A percentile compares a stretch with the other conserved stretches of the same genome.
These are phyloP conservation scores for Kluyveromyces aestuarii DNA, from an alignment of 805 yeast species.

Conservation along the genomic window DNA sequence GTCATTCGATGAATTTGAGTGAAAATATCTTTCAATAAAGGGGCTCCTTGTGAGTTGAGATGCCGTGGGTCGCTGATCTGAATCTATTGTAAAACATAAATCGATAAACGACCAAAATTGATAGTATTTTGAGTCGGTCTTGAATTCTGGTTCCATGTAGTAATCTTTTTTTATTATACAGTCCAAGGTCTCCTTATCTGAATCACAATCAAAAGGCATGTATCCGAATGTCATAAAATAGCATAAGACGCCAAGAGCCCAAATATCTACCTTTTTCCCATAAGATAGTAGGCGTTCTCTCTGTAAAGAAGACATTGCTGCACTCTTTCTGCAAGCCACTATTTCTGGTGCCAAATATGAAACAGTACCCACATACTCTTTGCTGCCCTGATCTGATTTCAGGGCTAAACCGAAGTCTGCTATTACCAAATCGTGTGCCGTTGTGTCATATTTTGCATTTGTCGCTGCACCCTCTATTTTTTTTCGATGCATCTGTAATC, in stretches of 20 bases:
- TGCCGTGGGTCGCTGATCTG: slow-evolving; percentile 39
- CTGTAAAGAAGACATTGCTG: slow-evolving; percentile 12
- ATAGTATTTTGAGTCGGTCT: slow-evolving; percentile 39
- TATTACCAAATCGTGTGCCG: slow-evolving; percentile 27
- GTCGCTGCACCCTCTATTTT: neutral
- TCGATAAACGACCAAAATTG: slow-evolving; percentile 52
- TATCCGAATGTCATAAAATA: slow-evolving; percentile 67
- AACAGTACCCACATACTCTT: slow-evolving; percentile 55
- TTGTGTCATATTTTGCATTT: slow-evolving; percentile 22
- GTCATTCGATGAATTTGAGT: neutral
- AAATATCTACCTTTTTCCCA: slow-evolving; percentile 52
- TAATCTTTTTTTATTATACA: slow-evolving; percentile 54
- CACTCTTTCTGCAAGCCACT: slow-evolving; percentile 31
- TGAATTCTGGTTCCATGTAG: slow-evolving; percentile 50
- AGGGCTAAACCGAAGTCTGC: slow-evolving; percentile 51
- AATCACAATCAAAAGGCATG: slow-evolving; percentile 70
- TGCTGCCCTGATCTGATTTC: slow-evolving; percentile 32
- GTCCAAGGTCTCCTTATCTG: slow-evolving; percentile 54
- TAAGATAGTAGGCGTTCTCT: slow-evolving; percentile 30
- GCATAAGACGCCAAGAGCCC: slow-evolving; percentile 70
- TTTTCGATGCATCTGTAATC: slow-evolving; percentile 9
- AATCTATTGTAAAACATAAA: slow-evolving; percentile 42
- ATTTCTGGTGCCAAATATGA: slow-evolving; percentile 74
- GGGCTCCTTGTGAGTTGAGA: slow-evolving; percentile 38
- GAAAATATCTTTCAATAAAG: slow-evolving; percentile 21